phyloP scores from a whole-genome alignment of 2,329 filamentous ascomycete genomes.

The Teratosphaeria epicoccoides region DNA sequence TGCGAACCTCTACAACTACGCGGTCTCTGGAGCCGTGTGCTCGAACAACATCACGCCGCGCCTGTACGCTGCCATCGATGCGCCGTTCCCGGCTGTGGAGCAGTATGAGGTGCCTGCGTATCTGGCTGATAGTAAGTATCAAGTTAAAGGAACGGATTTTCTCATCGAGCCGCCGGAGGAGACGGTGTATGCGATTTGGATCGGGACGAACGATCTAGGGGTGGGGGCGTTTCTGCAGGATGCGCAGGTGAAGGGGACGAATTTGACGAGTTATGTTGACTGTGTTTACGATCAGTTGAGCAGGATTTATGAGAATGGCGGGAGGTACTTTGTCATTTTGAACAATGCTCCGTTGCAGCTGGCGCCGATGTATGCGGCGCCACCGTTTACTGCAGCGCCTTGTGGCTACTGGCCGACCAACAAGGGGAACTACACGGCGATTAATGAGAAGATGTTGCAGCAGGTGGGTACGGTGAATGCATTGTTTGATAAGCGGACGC shows the following conservation, averaged over 20 bases:
- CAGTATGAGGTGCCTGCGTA: constrained; percentile 39
- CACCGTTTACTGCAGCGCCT: background rate
- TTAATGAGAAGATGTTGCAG: constrained; percentile 43
- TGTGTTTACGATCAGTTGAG: constrained; percentile 58
- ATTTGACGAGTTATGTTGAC: constrained; percentile 53
- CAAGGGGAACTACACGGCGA: constrained; percentile 37
- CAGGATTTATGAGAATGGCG: constrained; percentile 54
- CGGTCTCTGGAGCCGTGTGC: constrained; percentile 61
- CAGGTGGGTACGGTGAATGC: constrained; percentile 41
- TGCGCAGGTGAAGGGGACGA: constrained; percentile 47
- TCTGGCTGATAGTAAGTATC: constrained; percentile 31
- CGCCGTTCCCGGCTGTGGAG: constrained; percentile 47
- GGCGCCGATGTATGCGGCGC: constrained; percentile 53
- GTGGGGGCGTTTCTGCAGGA: constrained; percentile 55
- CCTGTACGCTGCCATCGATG: constrained; percentile 40
- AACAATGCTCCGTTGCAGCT: constrained; percentile 58
- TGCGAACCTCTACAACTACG: constrained; percentile 43
- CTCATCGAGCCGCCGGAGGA: constrained; percentile 41
- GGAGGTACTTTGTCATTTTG: constrained; percentile 59
- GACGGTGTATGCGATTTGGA: constrained; percentile 68
- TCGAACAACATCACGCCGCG: constrained; percentile 57
- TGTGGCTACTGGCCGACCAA: constrained; percentile 40
- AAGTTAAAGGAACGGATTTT: constrained; percentile 30
- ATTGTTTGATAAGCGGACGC: constrained; percentile 42
- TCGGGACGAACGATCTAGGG: constrained; percentile 72